phyloP scores from a whole-genome alignment of 352 stramenopile genomes.

The Pythium aphanidermatum region DNA sequence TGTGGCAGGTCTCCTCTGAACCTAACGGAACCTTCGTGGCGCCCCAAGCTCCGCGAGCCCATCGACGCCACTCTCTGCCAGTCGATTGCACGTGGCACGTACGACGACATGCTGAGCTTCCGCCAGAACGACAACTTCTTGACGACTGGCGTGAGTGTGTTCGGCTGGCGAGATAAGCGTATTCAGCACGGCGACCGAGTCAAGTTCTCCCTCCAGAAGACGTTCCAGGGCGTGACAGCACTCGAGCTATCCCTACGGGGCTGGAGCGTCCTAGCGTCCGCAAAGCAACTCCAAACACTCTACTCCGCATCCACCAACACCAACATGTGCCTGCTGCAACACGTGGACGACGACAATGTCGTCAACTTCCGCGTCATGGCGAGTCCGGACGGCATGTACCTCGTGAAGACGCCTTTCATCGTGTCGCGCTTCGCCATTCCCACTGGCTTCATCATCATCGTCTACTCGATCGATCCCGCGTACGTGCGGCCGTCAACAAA shows the following conservation, averaged over 20 bases:
- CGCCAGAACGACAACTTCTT: conserved; percentile 11
- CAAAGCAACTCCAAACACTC: conserved; percentile 6
- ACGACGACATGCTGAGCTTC: conserved; percentile 12
- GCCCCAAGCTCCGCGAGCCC: not conserved
- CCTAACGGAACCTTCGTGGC: not conserved
- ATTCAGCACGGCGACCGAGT: conserved; percentile 15
- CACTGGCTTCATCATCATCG: conserved; percentile 4
- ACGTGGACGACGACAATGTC: conserved; percentile 18
- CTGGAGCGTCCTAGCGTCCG: conserved; percentile 20
- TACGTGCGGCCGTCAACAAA: conserved; percentile 4
- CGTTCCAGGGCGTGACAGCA: conserved; percentile 15
- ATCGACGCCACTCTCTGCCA: conserved; percentile 11
- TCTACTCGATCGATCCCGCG: conserved; percentile 12
- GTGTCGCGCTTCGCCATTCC: conserved; percentile 13
- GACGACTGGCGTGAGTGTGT: conserved; percentile 24
- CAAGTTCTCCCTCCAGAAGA: conserved; percentile 30
- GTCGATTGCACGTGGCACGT: conserved; percentile 1
- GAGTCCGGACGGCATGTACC: conserved; percentile 6
- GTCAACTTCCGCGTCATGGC: conserved; percentile 16
- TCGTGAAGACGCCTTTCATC: conserved; percentile 19
- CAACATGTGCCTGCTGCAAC: conserved; percentile 7
- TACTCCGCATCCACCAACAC: conserved; percentile 15
- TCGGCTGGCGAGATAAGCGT: conserved; percentile 32
- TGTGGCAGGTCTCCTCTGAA: too few relatives aligned
- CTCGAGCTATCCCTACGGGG: conserved; percentile 13